Base-by-base conservation (phyloP, 2,329 filamentous ascomycete genomes). In the Ampelomyces quisqualis region DNA sequence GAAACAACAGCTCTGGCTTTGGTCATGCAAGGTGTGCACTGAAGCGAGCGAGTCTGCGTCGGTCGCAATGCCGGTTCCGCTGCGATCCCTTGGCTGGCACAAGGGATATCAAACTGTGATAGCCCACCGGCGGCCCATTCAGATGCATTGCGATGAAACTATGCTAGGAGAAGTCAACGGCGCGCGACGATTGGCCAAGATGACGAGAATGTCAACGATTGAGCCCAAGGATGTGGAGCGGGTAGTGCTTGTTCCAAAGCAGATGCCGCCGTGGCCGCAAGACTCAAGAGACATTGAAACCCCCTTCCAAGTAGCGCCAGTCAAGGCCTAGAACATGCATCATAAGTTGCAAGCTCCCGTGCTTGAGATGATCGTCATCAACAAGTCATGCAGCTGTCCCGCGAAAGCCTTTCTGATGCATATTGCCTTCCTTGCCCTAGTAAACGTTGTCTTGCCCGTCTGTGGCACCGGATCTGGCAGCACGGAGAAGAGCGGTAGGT, bases 301-400 rank as follows among this genome's bases (percentile, higher is more conserved):
- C 38, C 45, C 40, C 50, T 64, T 56, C 50, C 52, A 53, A 41
- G 40, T 52, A 17, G 45, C 38, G 34, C 51, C 54, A 53, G 48
- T 43, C 43, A 33, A 46, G 61, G 59, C 65, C 64, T 66, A 65
- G 64, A 66, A 62, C 62, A 51, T 43, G 48, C 47, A 50, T 38
- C 45, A 51, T 36, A 31, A 42, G 34, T 29, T n/a, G 11, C 38
- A 23, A 54, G 39, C 30, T 34, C 41, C 44, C 45, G 52, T 47
- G 47, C 46, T 45, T 45, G 31, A 24, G 55, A 62, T 64, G 54
- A 51, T 53, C 50, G 47, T 46, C 41, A 46, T 49, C 44, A 43
- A 48, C 38, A 46, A 45, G 45, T 43, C 41, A 47, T 47, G 55
- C 48, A 43, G 45, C 49, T 44, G 42, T 47, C 47, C 42, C 32